Conservation (phyloP, 257 asterid genomes). For the Plantago elongata region DNA sequence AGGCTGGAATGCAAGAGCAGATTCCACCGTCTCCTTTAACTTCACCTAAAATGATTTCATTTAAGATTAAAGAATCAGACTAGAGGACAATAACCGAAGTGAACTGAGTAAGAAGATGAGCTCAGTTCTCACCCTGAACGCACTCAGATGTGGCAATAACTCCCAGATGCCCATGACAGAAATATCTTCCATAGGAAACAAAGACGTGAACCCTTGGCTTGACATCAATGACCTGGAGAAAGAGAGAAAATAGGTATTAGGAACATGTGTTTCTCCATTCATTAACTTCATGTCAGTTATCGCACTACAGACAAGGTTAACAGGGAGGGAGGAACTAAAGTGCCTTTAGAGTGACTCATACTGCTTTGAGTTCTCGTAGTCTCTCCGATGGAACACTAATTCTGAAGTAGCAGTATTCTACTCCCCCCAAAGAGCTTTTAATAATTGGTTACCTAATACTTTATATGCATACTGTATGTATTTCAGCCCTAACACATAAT, state of each 20-base stretch:
- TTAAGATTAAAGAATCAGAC: conserved; percentile 11
- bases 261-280: conserved; percentile 19
- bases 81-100: conserved; percentile 9
- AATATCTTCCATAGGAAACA: conserved; percentile 88
- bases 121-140: conserved; percentile 54
- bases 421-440: not conserved
- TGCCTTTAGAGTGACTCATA: not conserved
- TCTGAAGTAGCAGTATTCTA: conserved; percentile 4
- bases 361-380: conserved; percentile 3
- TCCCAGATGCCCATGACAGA: conserved; percentile 96
- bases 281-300: not conserved
- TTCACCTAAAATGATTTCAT: conserved; percentile 40
- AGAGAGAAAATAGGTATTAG: conserved; percentile 7
- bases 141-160: conserved; percentile 76
- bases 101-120: conserved; percentile 9
- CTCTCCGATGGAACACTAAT: conserved; percentile 2
- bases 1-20: conserved; percentile 69
- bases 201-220: conserved; percentile 55
- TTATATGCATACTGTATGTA: too few species aligned
- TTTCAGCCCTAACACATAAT: too few species aligned
- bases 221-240: conserved; percentile 59
- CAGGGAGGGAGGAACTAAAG: not conserved
- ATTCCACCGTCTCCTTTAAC: conserved; percentile 60
- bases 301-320: too few species aligned
- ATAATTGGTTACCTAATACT: too few species aligned